These are phyloP conservation scores for Medicago ruthenica DNA, from an alignment of 306 rosid genomes.

Conservation along the genomic window DNA sequence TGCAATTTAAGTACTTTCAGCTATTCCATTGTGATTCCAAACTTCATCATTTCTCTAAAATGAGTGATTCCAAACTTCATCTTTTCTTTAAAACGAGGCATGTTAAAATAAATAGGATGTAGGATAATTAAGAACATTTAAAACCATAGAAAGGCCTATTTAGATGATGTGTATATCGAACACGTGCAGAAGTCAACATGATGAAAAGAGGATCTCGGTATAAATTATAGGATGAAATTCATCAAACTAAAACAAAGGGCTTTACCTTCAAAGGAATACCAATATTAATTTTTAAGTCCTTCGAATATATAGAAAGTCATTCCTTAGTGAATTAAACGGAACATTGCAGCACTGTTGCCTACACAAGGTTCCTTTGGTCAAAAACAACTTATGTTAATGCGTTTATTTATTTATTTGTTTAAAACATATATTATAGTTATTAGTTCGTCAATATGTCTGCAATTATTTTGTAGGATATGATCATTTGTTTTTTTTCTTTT, in stretches of 20 bases:
- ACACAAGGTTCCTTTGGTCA: conserved; percentile 2
- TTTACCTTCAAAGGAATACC: conserved; percentile 11
- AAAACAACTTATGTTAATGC: not conserved
- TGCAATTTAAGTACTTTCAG: conserved; percentile 28
- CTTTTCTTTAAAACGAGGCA: conserved; percentile 35
- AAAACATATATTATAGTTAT: not conserved
- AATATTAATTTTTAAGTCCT: conserved; percentile 27
- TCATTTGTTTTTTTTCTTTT: not conserved
- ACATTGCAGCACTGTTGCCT: not conserved
- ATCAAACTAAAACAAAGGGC: not conserved
- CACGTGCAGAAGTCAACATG: conserved; percentile 3
- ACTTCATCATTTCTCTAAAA: conserved; percentile 26
- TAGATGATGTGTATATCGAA: not conserved
- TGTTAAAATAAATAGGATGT: conserved; percentile 25
- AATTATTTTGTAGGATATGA: conserved; percentile 12
- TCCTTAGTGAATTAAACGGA: not conserved
- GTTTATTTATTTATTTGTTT: not conserved
- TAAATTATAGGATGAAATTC: conserved; percentile 16
- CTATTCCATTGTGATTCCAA: conserved; percentile 29
- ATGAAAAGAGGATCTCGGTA: conserved; percentile 11
- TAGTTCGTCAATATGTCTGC: not conserved
- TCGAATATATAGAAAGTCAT: not conserved
- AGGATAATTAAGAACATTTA: conserved; percentile 20
- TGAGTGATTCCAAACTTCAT: conserved; percentile 19
- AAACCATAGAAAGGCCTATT: not conserved